Base-by-base conservation (phyloP, 768 basidiomycete genomes). In the Aureoboletus auriporus region DNA sequence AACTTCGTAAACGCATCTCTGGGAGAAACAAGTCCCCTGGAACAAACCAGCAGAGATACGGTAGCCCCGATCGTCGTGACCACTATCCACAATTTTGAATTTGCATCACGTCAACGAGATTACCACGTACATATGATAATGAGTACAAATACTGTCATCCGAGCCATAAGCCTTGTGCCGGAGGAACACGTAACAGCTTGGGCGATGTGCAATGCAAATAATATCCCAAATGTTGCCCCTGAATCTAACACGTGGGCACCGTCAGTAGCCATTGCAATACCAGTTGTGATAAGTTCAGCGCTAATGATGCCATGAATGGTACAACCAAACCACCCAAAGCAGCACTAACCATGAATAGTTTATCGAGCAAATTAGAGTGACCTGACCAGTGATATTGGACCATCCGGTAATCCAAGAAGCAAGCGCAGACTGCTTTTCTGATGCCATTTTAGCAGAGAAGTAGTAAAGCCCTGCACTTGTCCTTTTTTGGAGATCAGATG, bases 381-480 rank as follows among this genome's bases (percentile, higher is more conserved):
- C 51, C 38, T 65, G 60, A 10, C 63, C 54, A 1, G 58, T 58
- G 12, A 63, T 45, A 23, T 63, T 63, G n/a, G 60, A 59, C 63
- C 62, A 65, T 40, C 62, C 63, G 6, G 62, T 63, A 42, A 62
- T 55, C 57, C 62, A 63, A 30, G 56, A 62, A 28, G 57, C 54
- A 50, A 63, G 63, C 4, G 63, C 55, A 14, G 60, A 62, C 8
- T 41, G 50, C 27, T 59, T 52, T 50, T 56, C 39, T 8, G 61
- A 52, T 16, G 56, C 58, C 61, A 61, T 64, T 36, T 61, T 61
- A 8, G 62, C 61, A 26, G 59, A 59, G 14, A 63, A 64, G 42
- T 63, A 61, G 20, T 62, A 64, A 13, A 63, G 44, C n/a, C 60
- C 61, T 11, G 61, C 58, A 29, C 58, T 62, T 36, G 61, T 63